A percentile compares a stretch with the other conserved stretches of the same genome.
phyloP scores from a whole-genome alignment of 176 grass and related monocot species.

The Canna indica region DNA sequence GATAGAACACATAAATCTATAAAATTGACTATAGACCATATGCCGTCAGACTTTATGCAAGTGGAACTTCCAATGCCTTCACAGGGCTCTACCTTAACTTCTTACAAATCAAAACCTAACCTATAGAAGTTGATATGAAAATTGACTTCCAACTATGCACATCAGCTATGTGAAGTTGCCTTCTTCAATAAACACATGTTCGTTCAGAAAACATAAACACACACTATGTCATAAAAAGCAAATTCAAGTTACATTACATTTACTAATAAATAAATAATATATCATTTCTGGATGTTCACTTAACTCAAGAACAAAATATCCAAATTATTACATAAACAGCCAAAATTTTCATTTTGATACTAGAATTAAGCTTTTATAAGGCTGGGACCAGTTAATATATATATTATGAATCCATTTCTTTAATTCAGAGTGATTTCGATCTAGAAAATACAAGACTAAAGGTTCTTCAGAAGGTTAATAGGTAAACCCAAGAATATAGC shows the following conservation, averaged over 20 bases:
- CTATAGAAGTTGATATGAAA: no score
- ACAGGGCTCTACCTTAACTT: background rate
- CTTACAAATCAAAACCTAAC: no score
- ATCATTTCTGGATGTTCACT: background rate
- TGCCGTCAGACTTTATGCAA: background rate
- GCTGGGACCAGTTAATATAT: background rate
- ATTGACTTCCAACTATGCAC: background rate
- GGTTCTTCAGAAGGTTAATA: background rate
- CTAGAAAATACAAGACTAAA: background rate
- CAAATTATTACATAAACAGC: background rate
- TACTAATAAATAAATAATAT: background rate
- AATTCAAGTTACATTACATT: background rate
- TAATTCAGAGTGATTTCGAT: no score
- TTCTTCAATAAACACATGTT: background rate
- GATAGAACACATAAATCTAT: background rate
- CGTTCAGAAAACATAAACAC: no score
- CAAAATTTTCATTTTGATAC: background rate
- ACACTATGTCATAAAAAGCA: no score
- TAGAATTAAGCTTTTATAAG: no score
- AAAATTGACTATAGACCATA: background rate
- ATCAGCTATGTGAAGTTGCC: background rate
- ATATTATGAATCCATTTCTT: no score
- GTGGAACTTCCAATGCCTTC: background rate
- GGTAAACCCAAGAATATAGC: background rate
- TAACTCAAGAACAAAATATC: background rate